phyloP scores from a whole-genome alignment of 2,329 filamentous ascomycete genomes.

The Phoma sp. region DNA sequence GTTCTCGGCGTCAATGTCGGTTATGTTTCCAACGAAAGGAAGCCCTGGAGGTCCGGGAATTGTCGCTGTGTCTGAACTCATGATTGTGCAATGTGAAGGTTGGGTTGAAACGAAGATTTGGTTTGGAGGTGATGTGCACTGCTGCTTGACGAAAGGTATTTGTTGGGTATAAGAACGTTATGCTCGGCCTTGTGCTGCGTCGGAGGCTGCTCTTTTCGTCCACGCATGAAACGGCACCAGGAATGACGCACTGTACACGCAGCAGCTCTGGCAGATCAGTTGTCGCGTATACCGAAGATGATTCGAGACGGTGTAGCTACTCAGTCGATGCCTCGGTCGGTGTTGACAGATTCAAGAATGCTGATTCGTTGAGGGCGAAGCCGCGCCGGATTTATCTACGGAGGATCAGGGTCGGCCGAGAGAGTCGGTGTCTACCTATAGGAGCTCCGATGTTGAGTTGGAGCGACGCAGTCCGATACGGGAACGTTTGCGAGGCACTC shows the following conservation, averaged over 20 bases:
- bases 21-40: conserved; percentile 70
- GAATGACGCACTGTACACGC: conserved; percentile 20
- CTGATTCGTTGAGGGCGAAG: conserved; percentile 21
- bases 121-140: conserved; percentile 6
- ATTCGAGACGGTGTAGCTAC: conserved; percentile 15
- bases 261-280: conserved; percentile 15
- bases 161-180: not conserved
- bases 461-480: not conserved
- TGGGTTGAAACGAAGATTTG: conserved; percentile 38
- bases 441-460: not conserved
- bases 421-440: not conserved
- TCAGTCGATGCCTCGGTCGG: conserved; percentile 30
- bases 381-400: conserved; percentile 8
- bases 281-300: conserved; percentile 17
- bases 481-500: not conserved
- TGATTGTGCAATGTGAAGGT: not conserved
- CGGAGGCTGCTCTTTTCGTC: not conserved
- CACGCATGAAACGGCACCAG: conserved; percentile 12
- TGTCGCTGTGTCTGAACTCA: conserved; percentile 38
- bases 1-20: conserved; percentile 66
- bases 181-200: conserved; percentile 8
- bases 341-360: conserved; percentile 5
- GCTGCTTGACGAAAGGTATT: not conserved
- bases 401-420: conserved; percentile 15
- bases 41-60: conserved; percentile 70